Evolutionary conservation across 2,329 filamentous ascomycete species (phyloP), one percentile per base, ranked within the genome.

Genomic region (Coniosporium tulheliwenetii): DNA sequence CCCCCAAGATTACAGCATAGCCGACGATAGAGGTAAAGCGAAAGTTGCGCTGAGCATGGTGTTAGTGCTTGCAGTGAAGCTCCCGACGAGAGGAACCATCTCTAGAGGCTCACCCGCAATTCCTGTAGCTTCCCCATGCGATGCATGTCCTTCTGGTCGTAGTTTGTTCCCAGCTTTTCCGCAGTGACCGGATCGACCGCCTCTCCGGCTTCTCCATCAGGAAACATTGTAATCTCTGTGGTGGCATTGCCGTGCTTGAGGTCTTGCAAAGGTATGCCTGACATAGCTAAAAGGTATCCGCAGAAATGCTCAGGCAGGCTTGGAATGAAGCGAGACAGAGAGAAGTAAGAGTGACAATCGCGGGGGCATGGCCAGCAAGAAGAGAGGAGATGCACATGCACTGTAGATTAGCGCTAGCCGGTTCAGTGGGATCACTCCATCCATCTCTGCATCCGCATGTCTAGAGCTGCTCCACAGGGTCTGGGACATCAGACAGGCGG

Each of bases 131-230:
- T 45, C 14, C 45, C 45, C 39, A 47, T 34, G 2, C 45, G 43
- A 8, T 38, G 33, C 45, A 47, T 47, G 39, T 47, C 43, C 10
- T 38, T 29, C 33, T 44, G 43, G 29, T 46, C 44, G 16, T 42
- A 47, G 14, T 47, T 41, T 4, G 50, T 57, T 36, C 53, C 50
- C 39, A 52, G 54, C 37, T 55, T 55, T 39, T 19, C 36, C 10
- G 13, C 10, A 12, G 10, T 19, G 36, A 37, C 14, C 12, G 32
- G 32, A 35, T 35, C 32, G 12, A 35, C 14, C 32, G 32, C 8
- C 32, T 35, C 32, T 8, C 32, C 32, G 32, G 32, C 32, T 35
- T 35, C 32, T 35, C 32, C 32, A 35, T 35, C 32, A 35, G 32
- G 12, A 35, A 35, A 35, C 32, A 15, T 35, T 35, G 32, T 35